These are phyloP conservation scores for Akebia trifoliata DNA, from an alignment of 164 flowering plant species.

Conservation along the genomic window DNA sequence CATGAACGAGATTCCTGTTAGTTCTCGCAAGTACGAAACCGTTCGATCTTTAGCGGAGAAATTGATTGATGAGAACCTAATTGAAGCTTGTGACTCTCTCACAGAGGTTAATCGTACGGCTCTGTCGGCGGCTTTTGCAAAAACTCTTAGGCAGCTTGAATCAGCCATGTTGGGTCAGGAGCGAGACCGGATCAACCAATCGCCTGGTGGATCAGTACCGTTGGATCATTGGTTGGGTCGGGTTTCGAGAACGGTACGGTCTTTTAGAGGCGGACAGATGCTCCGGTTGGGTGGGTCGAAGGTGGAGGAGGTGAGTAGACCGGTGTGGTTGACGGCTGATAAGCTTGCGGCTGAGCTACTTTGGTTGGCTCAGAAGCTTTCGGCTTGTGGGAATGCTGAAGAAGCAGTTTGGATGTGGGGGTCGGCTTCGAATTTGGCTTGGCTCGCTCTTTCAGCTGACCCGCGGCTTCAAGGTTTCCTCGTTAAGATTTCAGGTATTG, in stretches of 20 bases:
- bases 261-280: slow-evolving; percentile 20
- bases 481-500: slow-evolving; percentile 58
- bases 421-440: slow-evolving; percentile 50
- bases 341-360: slow-evolving; percentile 80
- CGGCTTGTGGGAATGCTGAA: slow-evolving; percentile 46
- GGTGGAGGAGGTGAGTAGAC: slow-evolving; percentile 3
- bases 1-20: slow-evolving; percentile 54
- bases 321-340: slow-evolving; percentile 38
- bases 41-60: slow-evolving; percentile 66
- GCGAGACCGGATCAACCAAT: not conserved
- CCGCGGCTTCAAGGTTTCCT: slow-evolving; percentile 57
- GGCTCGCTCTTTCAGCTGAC: slow-evolving; percentile 56
- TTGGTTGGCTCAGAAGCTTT: slow-evolving; percentile 71
- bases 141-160: slow-evolving; percentile 49
- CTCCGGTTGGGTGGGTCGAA: slow-evolving; percentile 8
- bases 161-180: slow-evolving; percentile 25
- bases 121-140: slow-evolving; percentile 52
- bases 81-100: too few relatives aligned
- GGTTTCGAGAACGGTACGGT: slow-evolving; percentile 28
- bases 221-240: slow-evolving; percentile 3
- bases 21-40: slow-evolving; percentile 71
- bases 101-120: slow-evolving; percentile 55
- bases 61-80: slow-evolving; percentile 64
- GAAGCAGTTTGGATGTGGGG: slow-evolving; percentile 68
- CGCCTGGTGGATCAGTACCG: not conserved